Conservation (phyloP, 257 asterid species). For the Lavandula angustifolia region DNA sequence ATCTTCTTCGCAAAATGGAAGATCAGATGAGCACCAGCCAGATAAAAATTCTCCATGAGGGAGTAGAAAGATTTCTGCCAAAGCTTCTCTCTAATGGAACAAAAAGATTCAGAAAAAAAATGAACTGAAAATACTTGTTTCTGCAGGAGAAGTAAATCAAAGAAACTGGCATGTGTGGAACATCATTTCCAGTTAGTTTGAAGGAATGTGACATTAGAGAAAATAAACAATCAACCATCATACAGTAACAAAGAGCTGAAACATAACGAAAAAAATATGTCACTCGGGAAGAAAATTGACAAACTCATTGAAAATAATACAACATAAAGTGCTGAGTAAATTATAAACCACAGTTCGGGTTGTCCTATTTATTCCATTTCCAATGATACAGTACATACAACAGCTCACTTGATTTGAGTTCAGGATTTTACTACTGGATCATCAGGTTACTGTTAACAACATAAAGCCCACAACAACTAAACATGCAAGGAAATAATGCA, state of each 20-base stretch:
- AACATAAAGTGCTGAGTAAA: background rate
- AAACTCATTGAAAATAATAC: slow-evolving; percentile 12
- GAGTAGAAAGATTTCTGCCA: slow-evolving; percentile 70
- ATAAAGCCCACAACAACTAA: background rate
- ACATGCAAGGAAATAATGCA: background rate
- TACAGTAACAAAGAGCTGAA: background rate
- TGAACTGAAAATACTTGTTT: slow-evolving; percentile 20
- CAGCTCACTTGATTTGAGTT: slow-evolving; percentile 3
- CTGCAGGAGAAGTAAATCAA: slow-evolving; percentile 27
- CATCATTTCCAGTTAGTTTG: slow-evolving; percentile 8
- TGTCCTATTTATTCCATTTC: slow-evolving; percentile 12
- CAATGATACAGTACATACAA: background rate
- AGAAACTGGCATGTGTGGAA: background rate
- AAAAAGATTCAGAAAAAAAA: slow-evolving; percentile 33
- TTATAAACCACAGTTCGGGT: slow-evolving; percentile 5
- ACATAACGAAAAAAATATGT: slow-evolving; percentile 10
- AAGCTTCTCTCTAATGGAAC: slow-evolving; percentile 77
- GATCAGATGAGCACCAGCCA: slow-evolving; percentile 92
- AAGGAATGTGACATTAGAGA: background rate
- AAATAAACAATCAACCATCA: background rate
- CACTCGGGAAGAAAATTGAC: background rate
- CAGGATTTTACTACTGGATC: background rate
- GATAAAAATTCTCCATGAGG: slow-evolving; percentile 82
- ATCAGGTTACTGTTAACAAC: no score
- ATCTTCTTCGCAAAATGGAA: slow-evolving; percentile 79